A percentile compares a stretch with the other conserved stretches of the same genome.
Conservation (phyloP, 2,329 filamentous ascomycete species). For the Alternaria burnsii region DNA sequence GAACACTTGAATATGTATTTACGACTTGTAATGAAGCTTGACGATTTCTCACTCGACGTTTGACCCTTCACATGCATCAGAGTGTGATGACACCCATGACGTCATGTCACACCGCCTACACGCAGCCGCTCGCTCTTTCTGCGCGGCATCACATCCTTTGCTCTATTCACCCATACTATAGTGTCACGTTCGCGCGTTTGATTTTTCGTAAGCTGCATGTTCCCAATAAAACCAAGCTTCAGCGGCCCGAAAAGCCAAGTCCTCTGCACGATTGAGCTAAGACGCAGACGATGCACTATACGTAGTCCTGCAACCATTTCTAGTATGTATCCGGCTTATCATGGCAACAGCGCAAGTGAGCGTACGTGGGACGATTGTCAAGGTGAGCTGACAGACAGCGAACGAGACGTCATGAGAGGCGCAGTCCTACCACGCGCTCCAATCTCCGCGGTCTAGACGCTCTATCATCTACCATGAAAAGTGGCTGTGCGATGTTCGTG, state of each 20-base stretch:
- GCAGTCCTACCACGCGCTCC: not conserved
- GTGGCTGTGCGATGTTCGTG: not conserved
- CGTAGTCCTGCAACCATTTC: not conserved
- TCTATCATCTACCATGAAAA: not conserved
- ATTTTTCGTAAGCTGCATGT: not conserved
- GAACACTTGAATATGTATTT: not conserved
- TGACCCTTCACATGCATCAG: not conserved
- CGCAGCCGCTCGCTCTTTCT: not conserved
- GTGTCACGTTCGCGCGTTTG: not conserved
- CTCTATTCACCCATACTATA: not conserved
- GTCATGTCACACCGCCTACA: not conserved
- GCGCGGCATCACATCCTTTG: not conserved
- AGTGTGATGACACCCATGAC: not conserved
- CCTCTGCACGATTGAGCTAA: not conserved
- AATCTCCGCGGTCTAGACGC: not conserved
- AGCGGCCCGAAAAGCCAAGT: not conserved
- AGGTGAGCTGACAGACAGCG: not conserved
- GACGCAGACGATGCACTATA: not conserved
- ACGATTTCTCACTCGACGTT: not conserved
- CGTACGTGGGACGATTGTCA: not conserved
- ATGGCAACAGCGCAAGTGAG: not conserved
- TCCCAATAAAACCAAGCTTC: not conserved
- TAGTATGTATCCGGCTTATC: not conserved
- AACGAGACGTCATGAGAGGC: conserved; percentile 1
- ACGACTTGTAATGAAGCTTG: not conserved